Conservation (phyloP, 2,329 filamentous ascomycete genomes). For the Aspergillus sp. region DNA sequence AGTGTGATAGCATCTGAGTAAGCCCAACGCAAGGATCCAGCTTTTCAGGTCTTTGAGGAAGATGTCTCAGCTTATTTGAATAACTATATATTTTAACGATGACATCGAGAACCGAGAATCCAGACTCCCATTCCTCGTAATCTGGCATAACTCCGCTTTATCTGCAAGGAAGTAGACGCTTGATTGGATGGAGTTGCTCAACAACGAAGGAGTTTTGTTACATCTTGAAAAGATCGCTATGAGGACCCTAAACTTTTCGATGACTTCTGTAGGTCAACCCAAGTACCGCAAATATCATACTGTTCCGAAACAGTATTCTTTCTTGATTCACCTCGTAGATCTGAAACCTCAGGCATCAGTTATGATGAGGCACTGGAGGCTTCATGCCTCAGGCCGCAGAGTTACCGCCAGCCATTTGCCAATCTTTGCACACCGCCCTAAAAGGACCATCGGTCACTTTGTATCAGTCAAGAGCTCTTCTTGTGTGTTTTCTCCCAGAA, state of each 20-base stretch:
- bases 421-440: conserved; percentile 6
- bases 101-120: too few relatives aligned
- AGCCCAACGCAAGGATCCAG: not conserved
- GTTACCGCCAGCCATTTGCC: not conserved
- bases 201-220: too few relatives aligned
- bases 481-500: not conserved
- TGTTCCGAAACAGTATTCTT: too few relatives aligned
- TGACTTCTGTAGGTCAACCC: too few relatives aligned
- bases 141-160: too few relatives aligned
- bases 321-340: not conserved
- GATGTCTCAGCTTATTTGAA: not conserved
- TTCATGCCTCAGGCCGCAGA: not conserved
- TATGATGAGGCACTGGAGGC: not conserved
- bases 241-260: too few relatives aligned
- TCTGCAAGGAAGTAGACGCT: too few relatives aligned
- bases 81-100: too few relatives aligned
- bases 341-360: not conserved
- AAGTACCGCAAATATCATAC: too few relatives aligned
- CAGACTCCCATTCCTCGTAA: too few relatives aligned
- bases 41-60: not conserved
- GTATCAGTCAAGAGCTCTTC: not conserved
- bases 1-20: not conserved
- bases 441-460: conserved; percentile 3
- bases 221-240: too few relatives aligned
- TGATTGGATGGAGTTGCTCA: too few relatives aligned